phyloP scores from a whole-genome alignment of 2,329 filamentous ascomycete species.

The Sporothrix phasma region DNA sequence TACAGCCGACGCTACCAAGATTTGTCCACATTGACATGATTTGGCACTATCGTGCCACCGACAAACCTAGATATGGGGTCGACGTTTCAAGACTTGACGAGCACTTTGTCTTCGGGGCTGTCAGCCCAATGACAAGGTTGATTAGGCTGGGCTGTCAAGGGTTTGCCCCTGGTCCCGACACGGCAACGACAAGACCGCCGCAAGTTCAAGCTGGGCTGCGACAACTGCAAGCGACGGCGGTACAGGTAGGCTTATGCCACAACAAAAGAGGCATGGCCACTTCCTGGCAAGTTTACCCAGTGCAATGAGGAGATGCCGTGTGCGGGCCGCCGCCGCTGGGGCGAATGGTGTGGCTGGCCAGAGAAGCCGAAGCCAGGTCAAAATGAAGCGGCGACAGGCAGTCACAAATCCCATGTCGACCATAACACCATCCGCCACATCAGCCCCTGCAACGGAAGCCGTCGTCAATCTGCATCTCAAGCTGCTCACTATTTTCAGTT shows the following conservation, averaged over 20 bases:
- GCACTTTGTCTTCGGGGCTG: conserved; percentile 18
- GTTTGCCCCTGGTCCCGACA: conserved; percentile 13
- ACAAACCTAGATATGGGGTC: background rate
- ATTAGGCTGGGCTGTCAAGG: conserved; percentile 19
- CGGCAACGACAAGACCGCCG: conserved; percentile 19
- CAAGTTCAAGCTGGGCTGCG: conserved; percentile 21
- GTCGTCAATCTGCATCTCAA: conserved; percentile 19
- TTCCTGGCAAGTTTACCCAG: conserved; percentile 7
- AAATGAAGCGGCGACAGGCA: background rate
- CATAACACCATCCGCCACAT: background rate
- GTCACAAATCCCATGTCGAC: background rate
- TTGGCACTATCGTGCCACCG: background rate
- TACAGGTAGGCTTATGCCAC: conserved; percentile 17
- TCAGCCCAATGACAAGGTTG: background rate
- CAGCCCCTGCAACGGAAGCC: background rate
- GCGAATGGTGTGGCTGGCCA: conserved; percentile 18
- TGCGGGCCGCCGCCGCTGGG: conserved; percentile 18
- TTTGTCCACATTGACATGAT: too few species aligned
- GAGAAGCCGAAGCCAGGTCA: background rate
- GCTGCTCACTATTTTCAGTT: conserved; percentile 22
- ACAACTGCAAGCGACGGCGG: conserved; percentile 21
- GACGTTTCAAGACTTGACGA: conserved; percentile 16
- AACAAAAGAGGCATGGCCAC: too few species aligned
- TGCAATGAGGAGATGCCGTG: conserved; percentile 20
- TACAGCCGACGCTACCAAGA: background rate